These are phyloP conservation scores for Iris macrosiphon DNA, from an alignment of 106 monocot genomes.

Conservation along the genomic window DNA sequence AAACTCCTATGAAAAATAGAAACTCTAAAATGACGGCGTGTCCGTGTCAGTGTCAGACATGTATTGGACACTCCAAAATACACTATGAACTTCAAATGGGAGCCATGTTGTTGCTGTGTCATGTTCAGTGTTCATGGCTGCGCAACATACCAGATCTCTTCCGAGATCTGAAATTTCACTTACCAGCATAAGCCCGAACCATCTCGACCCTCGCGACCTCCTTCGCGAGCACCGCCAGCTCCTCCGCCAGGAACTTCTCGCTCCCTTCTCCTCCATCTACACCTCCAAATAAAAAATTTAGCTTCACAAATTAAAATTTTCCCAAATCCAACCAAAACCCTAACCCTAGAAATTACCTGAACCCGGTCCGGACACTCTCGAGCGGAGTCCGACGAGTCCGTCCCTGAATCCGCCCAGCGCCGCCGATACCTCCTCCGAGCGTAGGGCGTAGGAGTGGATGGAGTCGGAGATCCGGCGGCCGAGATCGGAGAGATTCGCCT, in stretches of 20 bases:
- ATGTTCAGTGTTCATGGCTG: too few relatives aligned
- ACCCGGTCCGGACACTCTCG: background rate
- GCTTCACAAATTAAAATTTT: background rate
- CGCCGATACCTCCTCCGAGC: conserved; percentile 18
- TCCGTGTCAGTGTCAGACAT: too few relatives aligned
- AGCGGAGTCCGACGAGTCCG: conserved; percentile 34
- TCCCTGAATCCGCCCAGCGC: conserved; percentile 25
- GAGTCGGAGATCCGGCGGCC: conserved; percentile 26
- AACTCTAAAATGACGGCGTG: too few relatives aligned
- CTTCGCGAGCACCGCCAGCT: conserved; percentile 67
- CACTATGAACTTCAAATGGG: too few relatives aligned
- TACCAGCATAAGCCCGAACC: conserved; percentile 74
- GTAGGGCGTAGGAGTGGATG: conserved; percentile 27
- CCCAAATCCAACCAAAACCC: background rate
- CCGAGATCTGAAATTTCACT: conserved; percentile 3
- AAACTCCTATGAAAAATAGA: too few relatives aligned
- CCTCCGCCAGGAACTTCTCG: conserved; percentile 49
- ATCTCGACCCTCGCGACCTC: conserved; percentile 89
- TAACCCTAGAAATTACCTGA: background rate
- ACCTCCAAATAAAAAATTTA: background rate
- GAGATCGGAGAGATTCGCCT: conserved; percentile 42
- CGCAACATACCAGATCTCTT: too few relatives aligned
- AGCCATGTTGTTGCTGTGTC: too few relatives aligned
- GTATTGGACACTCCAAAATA: too few relatives aligned
- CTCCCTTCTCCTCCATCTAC: conserved; percentile 19